Percentiles rank a stretch among this genome's conserved stretches.
phyloP scores from a whole-genome alignment of 78 protist species.

The Emiliania huxleyi region DNA sequence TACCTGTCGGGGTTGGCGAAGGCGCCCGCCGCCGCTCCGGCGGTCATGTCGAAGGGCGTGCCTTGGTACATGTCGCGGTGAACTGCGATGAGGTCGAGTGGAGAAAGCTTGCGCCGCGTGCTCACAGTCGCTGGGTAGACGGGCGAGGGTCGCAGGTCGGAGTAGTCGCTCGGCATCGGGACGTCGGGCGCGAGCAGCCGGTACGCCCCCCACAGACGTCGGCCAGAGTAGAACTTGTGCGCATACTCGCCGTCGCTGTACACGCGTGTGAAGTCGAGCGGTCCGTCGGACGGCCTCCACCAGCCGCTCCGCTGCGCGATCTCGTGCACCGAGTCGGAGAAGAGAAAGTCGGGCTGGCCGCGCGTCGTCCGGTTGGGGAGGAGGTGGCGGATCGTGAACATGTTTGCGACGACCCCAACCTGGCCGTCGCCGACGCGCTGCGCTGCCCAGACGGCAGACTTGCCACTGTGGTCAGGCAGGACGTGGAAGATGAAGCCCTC shows the following conservation, averaged over 20 bases:
- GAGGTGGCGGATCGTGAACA: conserved; percentile 48
- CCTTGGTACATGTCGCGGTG: conserved; percentile 32
- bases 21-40: conserved; percentile 45
- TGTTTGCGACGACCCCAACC: conserved; percentile 47
- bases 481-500: conserved; percentile 61
- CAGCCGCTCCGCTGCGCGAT: conserved; percentile 31
- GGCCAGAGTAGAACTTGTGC: conserved; percentile 51
- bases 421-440: conserved; percentile 60
- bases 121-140: conserved; percentile 15
- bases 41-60: conserved; percentile 41
- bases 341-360: neutral
- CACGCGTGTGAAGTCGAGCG: conserved; percentile 52
- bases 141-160: neutral
- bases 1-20: neutral
- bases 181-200: conserved; percentile 45
- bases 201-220: conserved; percentile 65
- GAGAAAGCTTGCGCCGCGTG: neutral
- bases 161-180: neutral
- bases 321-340: neutral
- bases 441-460: conserved; percentile 9
- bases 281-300: conserved; percentile 30
- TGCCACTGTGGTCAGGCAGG: conserved; percentile 38
- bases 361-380: neutral
- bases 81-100: neutral
- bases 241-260: neutral